Base-by-base conservation (phyloP, 2,329 filamentous ascomycete species). In the Paraconiothyrium sp. region DNA sequence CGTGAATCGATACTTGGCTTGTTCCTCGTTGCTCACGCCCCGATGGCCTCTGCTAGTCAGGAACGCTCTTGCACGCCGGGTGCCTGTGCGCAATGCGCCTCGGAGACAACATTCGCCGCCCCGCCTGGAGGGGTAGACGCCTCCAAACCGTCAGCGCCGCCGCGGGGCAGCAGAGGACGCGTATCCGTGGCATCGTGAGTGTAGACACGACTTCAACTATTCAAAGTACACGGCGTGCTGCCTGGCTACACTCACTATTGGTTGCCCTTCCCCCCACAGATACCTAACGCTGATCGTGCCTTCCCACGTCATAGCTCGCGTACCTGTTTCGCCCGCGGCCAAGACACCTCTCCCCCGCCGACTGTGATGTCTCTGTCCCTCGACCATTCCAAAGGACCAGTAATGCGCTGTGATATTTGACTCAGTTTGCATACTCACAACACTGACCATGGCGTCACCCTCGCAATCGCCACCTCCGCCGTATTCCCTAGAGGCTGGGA, bases 381-480 rank as follows among this genome's bases (percentile, higher is more conserved):
- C 54, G 24, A 35, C n/a, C 52, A 24, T 14, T 20, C 39, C 52
- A 49, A 8, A 44, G 20, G 16, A 11, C 16, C 5, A 14, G 13
- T 3, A n/a, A 13, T 27, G 49, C 49, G 20, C 37, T n/a, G 35
- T 41, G 35, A 41, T 11, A 14, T 30, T n/a, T 54, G 35, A 32
- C 16, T 24, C 22, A 2, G 11, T 30, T 24, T 10, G 30, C 52
- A 32, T 24, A 48, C 24, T 32, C 20, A 54, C 34, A 32, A 22
- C 35, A 43, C 34, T 39, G 47, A 27, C 20, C 22, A 68, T 67
- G 64, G 61, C 64, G 60, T 68, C 62, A 32, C 51, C 64, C n/a
- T 35, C 59, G 44, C 48, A 59, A n/a, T 55, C 56, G 55, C 49
- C 60, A n/a, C 37, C 55, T 16, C 46, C 47, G 7, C 55, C 46